Conservation (phyloP, 2,329 filamentous ascomycete genomes). For the Exophiala xenobiotica region DNA sequence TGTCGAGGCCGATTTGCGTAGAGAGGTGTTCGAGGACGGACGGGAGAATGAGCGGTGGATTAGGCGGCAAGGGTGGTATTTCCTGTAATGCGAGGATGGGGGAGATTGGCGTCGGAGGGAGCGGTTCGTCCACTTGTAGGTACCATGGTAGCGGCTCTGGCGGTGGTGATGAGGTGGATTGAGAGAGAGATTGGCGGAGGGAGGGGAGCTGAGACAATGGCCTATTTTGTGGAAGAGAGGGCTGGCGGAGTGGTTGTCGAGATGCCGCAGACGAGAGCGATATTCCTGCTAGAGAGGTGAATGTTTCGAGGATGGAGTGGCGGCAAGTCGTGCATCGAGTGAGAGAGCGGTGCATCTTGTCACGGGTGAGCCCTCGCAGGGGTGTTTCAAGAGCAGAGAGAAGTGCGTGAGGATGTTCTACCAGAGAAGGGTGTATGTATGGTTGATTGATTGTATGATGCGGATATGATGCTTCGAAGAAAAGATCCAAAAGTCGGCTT, state of each 20-base stretch:
- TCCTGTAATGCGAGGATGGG: slow-evolving; percentile 53
- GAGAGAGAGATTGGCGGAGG: slow-evolving; percentile 1
- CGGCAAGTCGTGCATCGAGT: slow-evolving; percentile 25
- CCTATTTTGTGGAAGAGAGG: neutral
- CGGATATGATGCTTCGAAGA: no score
- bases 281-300: slow-evolving; percentile 26
- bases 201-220: slow-evolving; percentile 1
- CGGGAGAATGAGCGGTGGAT: slow-evolving; percentile 69
- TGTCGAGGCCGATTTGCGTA: slow-evolving; percentile 81
- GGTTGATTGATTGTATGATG: no score
- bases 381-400: no score
- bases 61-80: slow-evolving; percentile 64
- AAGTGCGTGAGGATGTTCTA: neutral
- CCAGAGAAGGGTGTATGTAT: neutral
- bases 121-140: slow-evolving; percentile 64
- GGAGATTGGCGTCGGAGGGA: slow-evolving; percentile 36
- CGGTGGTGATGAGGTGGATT: slow-evolving; percentile 34
- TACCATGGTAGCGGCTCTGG: slow-evolving; percentile 66
- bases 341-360: slow-evolving; percentile 22
- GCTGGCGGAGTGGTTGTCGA: neutral
- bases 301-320: slow-evolving; percentile 24
- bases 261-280: slow-evolving; percentile 3
- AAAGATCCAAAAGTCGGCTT: no score
- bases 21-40: slow-evolving; percentile 76
- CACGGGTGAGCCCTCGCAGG: neutral